Base-by-base conservation (phyloP, 2,329 filamentous ascomycete genomes). In the Fusarium sp. region DNA sequence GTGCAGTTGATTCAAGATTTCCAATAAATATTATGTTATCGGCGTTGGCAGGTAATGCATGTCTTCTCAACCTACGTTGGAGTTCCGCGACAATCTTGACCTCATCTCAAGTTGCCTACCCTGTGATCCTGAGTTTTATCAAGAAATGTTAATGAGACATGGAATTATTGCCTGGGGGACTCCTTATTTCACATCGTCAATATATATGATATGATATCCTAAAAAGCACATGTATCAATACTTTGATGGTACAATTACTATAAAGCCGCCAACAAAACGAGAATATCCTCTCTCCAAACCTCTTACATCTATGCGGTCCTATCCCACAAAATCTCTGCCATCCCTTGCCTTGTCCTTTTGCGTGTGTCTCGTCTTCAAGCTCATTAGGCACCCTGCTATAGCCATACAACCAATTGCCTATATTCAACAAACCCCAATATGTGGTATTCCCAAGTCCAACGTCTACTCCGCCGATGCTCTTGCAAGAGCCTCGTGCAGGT, bases 401-500 rank as follows among this genome's bases (percentile, higher is more conserved):
- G 47, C 60, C 70, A 56, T 65, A 50, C 42, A 55, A 45, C 62
- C 38, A 38, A 55, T 62, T 46, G 33, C 39, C 25, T 50, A 57
- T 68, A 72, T 65, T 67, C 68, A 65, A 65, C 36, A 55, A 61
- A 57, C 60, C 68, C 68, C 52, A 69, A 39, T 52, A 18, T 35
- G 29, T 46, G 33, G 39, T 42, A 52, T 31, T 25, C 54, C 29
- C 35, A 31, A 31, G 35, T 42, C 47, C 31, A 45, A 25, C 10
- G 35, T 47, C 68, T 64, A 77, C 77, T 94, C 92, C 47, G 92
- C 91, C 54, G 92, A 93, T 44, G 93, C 94, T 79, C 92, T 89
- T 53, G 94, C 95, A 78, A 98, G 84, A 71, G 92, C 93, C 85
- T 98, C 95, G 83, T 97, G 95, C 61, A 98, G 87, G 78, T 93